Evolutionary conservation across 169 alveolate genomes (phyloP).

Genomic region (Hepatocystis sp.): DNA sequence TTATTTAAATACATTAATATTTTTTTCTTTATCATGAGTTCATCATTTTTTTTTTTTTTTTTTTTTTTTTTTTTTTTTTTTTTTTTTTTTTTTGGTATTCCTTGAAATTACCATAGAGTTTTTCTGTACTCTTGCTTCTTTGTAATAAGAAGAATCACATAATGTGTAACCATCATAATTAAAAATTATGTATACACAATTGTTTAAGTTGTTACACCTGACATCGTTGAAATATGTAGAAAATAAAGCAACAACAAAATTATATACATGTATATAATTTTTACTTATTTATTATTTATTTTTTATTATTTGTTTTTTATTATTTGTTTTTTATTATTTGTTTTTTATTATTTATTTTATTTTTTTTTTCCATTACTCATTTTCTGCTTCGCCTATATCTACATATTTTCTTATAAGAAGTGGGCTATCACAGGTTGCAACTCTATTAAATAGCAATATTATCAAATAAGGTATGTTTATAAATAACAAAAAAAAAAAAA

Average conservation of each 20-base stretch:
- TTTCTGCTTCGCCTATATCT: conserved; percentile 61
- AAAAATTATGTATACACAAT: conserved; percentile 60
- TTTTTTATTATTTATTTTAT: no score
- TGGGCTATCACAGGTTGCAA: conserved; percentile 62
- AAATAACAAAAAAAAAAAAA: not conserved
- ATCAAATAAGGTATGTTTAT: not conserved
- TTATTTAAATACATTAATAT: no score
- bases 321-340: no score
- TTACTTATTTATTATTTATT: not conserved
- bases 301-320: no score
- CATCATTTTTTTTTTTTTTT: no score
- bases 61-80: not conserved
- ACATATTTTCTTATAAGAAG: conserved; percentile 49
- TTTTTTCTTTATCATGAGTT: not conserved
- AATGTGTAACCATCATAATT: conserved; percentile 58
- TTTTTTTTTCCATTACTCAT: conserved; percentile 27
- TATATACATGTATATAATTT: conserved; percentile 3
- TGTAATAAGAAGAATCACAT: conserved; percentile 63
- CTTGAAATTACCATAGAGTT: conserved; percentile 30
- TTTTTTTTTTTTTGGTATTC: not conserved
- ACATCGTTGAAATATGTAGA: not conserved
- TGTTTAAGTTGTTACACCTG: conserved; percentile 67
- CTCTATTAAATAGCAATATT: conserved; percentile 1
- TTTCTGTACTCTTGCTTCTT: conserved; percentile 45
- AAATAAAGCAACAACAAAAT: not conserved